Evolutionary conservation across 1,139 yeast genomes (phyloP), one percentile per base, ranked within the genome.

Genomic region (Geotrichum phurueaensis): DNA sequence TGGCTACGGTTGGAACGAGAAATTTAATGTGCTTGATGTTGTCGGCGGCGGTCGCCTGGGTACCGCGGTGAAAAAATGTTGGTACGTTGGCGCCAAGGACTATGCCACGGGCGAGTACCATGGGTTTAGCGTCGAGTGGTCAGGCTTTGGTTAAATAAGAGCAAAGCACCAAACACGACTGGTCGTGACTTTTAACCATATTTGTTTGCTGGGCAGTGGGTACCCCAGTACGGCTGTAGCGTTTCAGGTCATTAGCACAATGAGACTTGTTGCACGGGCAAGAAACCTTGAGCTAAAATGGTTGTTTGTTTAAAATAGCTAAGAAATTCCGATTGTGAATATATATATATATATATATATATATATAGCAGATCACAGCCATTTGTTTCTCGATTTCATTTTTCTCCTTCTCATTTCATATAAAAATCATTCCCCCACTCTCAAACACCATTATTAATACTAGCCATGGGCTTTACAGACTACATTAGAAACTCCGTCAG

Each of bases 31-130:
- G 45, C 68, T 81, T 60, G 85, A 84, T 60, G 71, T 91, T 36
- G 84, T 90, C 0, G 85, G 87, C 29, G 91, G 96, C 27, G 97
- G 98, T 0, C 78, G 99, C 65, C 75, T 94, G 60, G 97, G 97
- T 0, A 91, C 98, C 0, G 87, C 95, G 1, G 98, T 94, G 12
- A 92, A 94, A 72, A 94, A 94, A 72, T 79, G 87, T 48, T 88
- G 91, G 88, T 82, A 89, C 10, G 73, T 92, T 6, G 84, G 85
- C 3, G 86, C 60, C 47, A 59, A 64, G 13, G 66, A 62, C 22
- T 60, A 65, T 49, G 67, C 67, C 1, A 62, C 61, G 1, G 64
- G 58, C n/a, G 67, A 71, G 18, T 69, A 66, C 57, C 63, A 70
- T 31, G 68, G 69, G 9, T 76, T 68, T 61, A 72, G 76, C 57